Conservation (phyloP, 1,284 basidiomycete species). For the Ustilago cynodontis region DNA sequence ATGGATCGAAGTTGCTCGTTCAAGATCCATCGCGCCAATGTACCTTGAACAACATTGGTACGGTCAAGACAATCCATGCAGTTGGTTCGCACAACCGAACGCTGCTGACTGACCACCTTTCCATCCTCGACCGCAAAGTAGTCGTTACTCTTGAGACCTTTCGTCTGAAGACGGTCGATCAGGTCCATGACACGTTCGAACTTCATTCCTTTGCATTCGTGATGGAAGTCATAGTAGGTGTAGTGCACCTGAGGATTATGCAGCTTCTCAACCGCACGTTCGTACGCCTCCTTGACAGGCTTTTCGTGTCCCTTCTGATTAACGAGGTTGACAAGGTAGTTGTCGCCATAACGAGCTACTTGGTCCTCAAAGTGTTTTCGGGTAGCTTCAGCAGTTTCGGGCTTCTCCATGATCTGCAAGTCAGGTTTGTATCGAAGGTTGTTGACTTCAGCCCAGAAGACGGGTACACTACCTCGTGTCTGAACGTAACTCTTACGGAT, state of each 20-base stretch:
- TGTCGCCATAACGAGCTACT: constrained; percentile 81
- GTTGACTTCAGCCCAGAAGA: constrained; percentile 98
- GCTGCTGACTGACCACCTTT: constrained; percentile 64
- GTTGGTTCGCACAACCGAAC: constrained; percentile 72
- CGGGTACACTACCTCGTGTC: constrained; percentile 90
- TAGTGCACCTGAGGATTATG: constrained; percentile 82
- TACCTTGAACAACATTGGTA: constrained; percentile 90
- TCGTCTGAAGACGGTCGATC: constrained; percentile 79
- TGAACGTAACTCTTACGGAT: constrained; percentile 82
- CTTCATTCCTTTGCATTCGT: constrained; percentile 92
- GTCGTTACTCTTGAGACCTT: constrained; percentile 76
- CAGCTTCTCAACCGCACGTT: constrained; percentile 78
- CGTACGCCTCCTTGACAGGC: constrained; percentile 95
- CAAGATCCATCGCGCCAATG: constrained; percentile 62
- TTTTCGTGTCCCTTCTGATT: constrained; percentile 95
- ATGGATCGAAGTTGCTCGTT: constrained; percentile 80
- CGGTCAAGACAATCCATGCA: constrained; percentile 89
- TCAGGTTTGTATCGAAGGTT: constrained; percentile 97
- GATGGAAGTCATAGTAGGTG: constrained; percentile 97
- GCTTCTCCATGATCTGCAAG: constrained; percentile 92
- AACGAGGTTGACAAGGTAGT: constrained; percentile 89
- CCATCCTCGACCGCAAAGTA: constrained; percentile 50
- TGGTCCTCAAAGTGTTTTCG: constrained; percentile 82
- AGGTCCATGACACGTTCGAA: constrained; percentile 92
- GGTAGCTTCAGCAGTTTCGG: constrained; percentile 81